Evolutionary conservation across 2,329 filamentous ascomycete species (phyloP).

Genomic region (Orbilia blumenaviensis): DNA sequence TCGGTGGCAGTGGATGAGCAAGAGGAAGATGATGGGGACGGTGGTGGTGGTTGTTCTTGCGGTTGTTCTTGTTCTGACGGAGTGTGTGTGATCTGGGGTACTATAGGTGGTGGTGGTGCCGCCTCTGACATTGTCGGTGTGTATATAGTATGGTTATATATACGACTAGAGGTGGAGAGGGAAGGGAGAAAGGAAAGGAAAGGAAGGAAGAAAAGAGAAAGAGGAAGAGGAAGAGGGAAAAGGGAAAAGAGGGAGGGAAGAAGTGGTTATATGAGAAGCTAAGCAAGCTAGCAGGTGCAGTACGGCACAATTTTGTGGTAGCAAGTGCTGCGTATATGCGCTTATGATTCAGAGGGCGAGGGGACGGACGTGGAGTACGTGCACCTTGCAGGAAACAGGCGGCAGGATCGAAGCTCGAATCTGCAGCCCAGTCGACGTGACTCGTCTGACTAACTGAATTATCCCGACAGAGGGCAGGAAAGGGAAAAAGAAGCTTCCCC

Average conservation of each 20-base stretch:
- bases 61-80: too few relatives aligned
- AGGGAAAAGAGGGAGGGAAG: conserved; percentile 2
- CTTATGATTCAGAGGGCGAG: conserved; percentile 50
- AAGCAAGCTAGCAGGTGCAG: not conserved
- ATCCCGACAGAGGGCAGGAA: too few relatives aligned
- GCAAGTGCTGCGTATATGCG: conserved; percentile 34
- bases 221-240: not conserved
- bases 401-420: conserved; percentile 24
- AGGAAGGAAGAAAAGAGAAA: not conserved
- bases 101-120: conserved; percentile 31
- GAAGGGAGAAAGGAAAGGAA: not conserved
- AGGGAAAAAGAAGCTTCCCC: conserved; percentile 3
- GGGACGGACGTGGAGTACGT: conserved; percentile 17
- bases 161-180: not conserved
- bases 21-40: conserved; percentile 21
- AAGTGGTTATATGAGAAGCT: conserved; percentile 42
- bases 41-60: conserved; percentile 15
- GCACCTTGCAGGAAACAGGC: conserved; percentile 35
- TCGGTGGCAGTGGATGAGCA: conserved; percentile 47
- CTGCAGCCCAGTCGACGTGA: conserved; percentile 29
- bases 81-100: conserved; percentile 41
- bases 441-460: conserved; percentile 12
- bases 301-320: not conserved
- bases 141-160: not conserved
- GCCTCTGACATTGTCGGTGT: conserved; percentile 48